These are phyloP conservation scores for Colletotrichum abscissum DNA, from an alignment of 2,329 filamentous ascomycete species.

Conservation along the genomic window DNA sequence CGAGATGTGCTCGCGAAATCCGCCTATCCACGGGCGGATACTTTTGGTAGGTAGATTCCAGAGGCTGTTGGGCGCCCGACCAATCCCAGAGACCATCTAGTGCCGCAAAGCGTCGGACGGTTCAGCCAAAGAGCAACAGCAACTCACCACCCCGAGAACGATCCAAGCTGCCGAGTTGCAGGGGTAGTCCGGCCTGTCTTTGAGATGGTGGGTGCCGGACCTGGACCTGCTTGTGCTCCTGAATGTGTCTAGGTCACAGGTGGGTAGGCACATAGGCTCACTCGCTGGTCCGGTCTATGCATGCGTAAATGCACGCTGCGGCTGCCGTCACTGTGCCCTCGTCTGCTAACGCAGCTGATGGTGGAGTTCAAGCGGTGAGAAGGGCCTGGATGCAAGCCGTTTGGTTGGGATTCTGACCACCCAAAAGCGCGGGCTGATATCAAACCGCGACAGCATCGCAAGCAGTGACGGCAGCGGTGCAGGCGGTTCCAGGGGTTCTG, in stretches of 20 bases:
- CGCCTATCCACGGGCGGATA: conserved; percentile 9
- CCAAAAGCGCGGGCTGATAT: conserved; percentile 18
- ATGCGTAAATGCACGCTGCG: conserved; percentile 31
- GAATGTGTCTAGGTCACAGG: neutral
- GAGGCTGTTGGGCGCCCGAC: conserved; percentile 23
- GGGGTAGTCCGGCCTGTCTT: conserved; percentile 22
- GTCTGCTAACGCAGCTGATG: conserved; percentile 26
- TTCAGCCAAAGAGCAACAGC: conserved; percentile 22
- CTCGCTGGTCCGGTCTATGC: conserved; percentile 16
- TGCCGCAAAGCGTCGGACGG: conserved; percentile 6
- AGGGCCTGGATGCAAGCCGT: conserved; percentile 33
- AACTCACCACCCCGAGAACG: conserved; percentile 13
- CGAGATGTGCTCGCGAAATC: conserved; percentile 13
- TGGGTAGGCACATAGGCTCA: neutral
- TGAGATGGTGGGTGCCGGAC: conserved; percentile 10
- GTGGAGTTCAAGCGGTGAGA: conserved; percentile 33
- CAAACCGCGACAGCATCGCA: conserved; percentile 17
- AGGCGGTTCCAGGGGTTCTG: conserved; percentile 12
- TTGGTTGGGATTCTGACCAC: conserved; percentile 32
- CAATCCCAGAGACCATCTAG: conserved; percentile 10
- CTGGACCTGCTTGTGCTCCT: conserved; percentile 16
- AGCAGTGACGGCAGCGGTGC: conserved; percentile 4
- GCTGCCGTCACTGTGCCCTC: conserved; percentile 32
- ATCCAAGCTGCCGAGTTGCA: conserved; percentile 24
- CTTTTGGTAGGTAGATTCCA: neutral